Base-by-base conservation (phyloP, 768 basidiomycete species). In the Xerocomus potaroensis region DNA sequence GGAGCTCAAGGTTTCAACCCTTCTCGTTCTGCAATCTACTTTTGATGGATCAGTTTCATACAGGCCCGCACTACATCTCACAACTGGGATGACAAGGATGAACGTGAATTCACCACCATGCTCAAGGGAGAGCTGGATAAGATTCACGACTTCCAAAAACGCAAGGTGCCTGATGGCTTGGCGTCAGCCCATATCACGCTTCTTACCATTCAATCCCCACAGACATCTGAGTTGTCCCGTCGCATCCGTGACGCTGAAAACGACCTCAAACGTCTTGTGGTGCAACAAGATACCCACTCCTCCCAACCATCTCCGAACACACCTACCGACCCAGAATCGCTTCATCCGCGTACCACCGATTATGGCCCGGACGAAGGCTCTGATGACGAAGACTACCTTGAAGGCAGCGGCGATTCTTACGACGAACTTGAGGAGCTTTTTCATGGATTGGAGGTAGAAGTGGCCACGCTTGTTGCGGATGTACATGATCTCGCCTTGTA, bases 401-500 rank as follows among this genome's bases (percentile, higher is more conserved):
- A 73, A 21, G 70, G 63, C 7, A 70, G 72, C 24, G 72, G 69
- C 19, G 74, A 83, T 45, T 83, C 83, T 14, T 75, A 79, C 38
- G 86, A 87, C 54, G 83, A 84, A 31, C 71, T 92, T 10, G 93
- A 96, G 59, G 90, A 90, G 41, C 76, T 83, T 18, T 99, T 96
- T 65, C 82, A 86, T 51, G 77, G 75, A 14, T 72, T 98, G 16
- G 92, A 98, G 68, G 94, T 96, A 61, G 91, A 94, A 61, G 90
- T 98, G 16, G 95, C 94, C 1, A 87, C 81, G 33, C 79, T 99
- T 35, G 95, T 99, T 15, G 95, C 95, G 1, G 87, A 90, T 54
- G 88, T 91, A 10, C 90, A 93, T 56, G 90, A 92, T 65, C 76
- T 94, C 32, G 92, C 93, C 1, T 72, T 97, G 24, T 88, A 94